Conservation (phyloP, 2,329 filamentous ascomycete genomes). For the Calonectria multiphialidica region DNA sequence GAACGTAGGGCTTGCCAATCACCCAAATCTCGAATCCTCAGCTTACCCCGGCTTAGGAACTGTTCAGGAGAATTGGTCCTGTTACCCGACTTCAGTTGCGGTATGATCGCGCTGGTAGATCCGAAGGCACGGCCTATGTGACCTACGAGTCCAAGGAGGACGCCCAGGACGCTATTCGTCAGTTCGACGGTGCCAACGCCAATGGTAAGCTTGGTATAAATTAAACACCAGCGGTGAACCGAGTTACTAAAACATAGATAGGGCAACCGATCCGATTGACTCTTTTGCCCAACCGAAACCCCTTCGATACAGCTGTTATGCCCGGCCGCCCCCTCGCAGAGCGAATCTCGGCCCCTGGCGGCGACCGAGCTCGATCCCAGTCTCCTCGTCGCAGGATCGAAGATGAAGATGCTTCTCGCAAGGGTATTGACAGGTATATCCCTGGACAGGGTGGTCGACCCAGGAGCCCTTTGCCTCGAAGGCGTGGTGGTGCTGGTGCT, state of each 20-base stretch:
- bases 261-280: conserved; percentile 85
- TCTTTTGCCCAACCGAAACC: conserved; percentile 71
- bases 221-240: too few species aligned
- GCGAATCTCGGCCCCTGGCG: conserved; percentile 66
- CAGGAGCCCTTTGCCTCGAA: conserved; percentile 70
- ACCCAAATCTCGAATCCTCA: background rate
- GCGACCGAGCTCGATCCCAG: conserved; percentile 72
- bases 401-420: conserved; percentile 71
- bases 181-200: conserved; percentile 92
- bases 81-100: conserved; percentile 76
- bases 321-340: conserved; percentile 70
- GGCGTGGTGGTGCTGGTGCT: conserved; percentile 57
- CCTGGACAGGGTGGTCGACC: conserved; percentile 69
- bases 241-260: conserved; percentile 42
- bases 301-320: conserved; percentile 67
- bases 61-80: conserved; percentile 84
- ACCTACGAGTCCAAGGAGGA: conserved; percentile 80
- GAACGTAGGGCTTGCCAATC: conserved; percentile 64
- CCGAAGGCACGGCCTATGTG: conserved; percentile 86
- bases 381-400: conserved; percentile 62
- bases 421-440: conserved; percentile 83
- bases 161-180: conserved; percentile 78
- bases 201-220: conserved; percentile 65
- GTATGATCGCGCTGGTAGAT: conserved; percentile 91
- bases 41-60: conserved; percentile 67